Percentiles rank a stretch among this genome's conserved stretches.
Evolutionary conservation across 1,284 basidiomycete species (phyloP).

Genomic region (Cryptococcus sp.): DNA sequence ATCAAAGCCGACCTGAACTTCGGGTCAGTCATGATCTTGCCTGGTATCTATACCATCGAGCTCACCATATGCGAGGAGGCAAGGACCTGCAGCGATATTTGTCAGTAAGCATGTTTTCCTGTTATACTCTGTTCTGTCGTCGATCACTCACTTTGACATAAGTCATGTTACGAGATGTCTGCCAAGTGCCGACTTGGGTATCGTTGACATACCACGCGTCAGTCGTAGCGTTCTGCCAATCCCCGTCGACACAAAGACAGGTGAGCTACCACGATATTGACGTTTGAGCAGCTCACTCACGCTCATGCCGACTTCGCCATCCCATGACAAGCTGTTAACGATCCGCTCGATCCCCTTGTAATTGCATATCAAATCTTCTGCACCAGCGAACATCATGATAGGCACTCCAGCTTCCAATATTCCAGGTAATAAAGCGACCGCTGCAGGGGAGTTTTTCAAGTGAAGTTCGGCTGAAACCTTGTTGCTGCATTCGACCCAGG

Average conservation of each 20-base stretch:
- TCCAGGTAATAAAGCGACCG: slow-evolving; percentile 75
- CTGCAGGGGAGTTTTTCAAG: slow-evolving; percentile 64
- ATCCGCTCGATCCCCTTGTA: slow-evolving; percentile 85
- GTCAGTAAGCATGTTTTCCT: not conserved
- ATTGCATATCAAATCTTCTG: slow-evolving; percentile 96
- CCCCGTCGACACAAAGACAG: not conserved
- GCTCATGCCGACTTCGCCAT: slow-evolving; percentile 77
- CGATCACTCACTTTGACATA: slow-evolving; percentile 72
- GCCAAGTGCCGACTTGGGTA: slow-evolving; percentile 85
- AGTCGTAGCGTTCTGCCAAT: slow-evolving; percentile 65
- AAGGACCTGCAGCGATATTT: slow-evolving; percentile 35
- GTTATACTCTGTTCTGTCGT: not conserved
- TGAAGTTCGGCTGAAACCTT: slow-evolving; percentile 69
- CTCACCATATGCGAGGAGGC: slow-evolving; percentile 84
- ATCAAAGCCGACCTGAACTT: slow-evolving; percentile 74
- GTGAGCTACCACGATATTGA: not conserved
- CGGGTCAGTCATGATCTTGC: not conserved
- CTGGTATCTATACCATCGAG: not conserved
- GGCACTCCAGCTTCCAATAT: slow-evolving; percentile 73
- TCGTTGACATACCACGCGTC: slow-evolving; percentile 78
- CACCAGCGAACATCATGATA: slow-evolving; percentile 90
- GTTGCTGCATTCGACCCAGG: slow-evolving; percentile 85
- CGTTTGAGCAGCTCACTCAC: slow-evolving; percentile 57
- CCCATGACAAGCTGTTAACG: slow-evolving; percentile 82
- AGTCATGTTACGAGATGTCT: slow-evolving; percentile 82